Percentiles rank a stretch among this genome's conserved stretches.
Conservation (phyloP, 164 flowering plant species). For the Chloranthus sessilifolius region DNA sequence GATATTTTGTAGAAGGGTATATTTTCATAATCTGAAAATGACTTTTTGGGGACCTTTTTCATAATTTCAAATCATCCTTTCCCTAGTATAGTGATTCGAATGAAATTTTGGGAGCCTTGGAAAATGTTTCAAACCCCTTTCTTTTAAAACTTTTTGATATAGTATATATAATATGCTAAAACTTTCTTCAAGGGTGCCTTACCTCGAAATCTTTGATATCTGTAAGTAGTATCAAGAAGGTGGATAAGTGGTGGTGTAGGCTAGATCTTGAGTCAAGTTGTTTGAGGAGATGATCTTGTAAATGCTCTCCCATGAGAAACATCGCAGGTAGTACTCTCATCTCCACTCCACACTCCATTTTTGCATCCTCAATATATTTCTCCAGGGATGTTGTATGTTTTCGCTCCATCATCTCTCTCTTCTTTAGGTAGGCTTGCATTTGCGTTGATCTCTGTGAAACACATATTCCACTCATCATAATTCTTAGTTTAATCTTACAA, state of each 20-base stretch:
- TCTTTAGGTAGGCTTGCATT: not conserved
- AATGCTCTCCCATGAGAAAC: conserved; percentile 4
- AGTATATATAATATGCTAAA: too few relatives aligned
- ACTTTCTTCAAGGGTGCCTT: too few relatives aligned
- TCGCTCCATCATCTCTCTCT: not conserved
- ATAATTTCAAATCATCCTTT: too few relatives aligned
- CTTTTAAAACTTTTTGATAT: too few relatives aligned
- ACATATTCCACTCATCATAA: not conserved
- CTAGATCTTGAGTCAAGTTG: conserved; percentile 1
- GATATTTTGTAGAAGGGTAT: too few relatives aligned
- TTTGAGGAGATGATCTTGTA: not conserved
- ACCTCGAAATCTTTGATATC: not conserved
- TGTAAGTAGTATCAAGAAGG: not conserved
- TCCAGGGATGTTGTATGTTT: not conserved
- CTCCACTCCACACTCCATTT: not conserved
- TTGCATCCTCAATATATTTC: not conserved
- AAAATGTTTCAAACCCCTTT: too few relatives aligned
- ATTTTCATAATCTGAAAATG: too few relatives aligned
- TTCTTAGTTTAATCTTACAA: too few relatives aligned
- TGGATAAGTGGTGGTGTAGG: not conserved
- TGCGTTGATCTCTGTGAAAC: conserved; percentile 3
- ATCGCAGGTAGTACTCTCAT: conserved; percentile 7
- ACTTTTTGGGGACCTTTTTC: too few relatives aligned
- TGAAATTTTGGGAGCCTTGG: too few relatives aligned
- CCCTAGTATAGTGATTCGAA: too few relatives aligned